Percentiles rank a stretch among this genome's conserved stretches.
Conservation (phyloP, 805 yeast species). For the Candida ponderosae region DNA sequence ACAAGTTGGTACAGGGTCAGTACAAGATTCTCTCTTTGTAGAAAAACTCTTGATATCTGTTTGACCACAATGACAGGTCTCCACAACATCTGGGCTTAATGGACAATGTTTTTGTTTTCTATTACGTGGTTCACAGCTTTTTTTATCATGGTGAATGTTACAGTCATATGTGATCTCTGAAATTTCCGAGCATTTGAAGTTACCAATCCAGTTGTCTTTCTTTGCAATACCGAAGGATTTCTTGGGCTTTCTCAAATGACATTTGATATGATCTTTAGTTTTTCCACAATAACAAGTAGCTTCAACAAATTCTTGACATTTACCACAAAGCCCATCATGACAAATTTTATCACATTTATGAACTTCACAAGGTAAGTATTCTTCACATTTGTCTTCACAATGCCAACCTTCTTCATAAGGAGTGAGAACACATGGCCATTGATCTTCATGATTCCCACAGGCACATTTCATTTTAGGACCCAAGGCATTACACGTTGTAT, state of each 20-base stretch:
- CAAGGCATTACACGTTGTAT: conserved; percentile 70
- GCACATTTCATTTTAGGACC: conserved; percentile 64
- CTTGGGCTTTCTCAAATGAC: conserved; percentile 36
- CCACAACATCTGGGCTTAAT: conserved; percentile 48
- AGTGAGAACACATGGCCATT: conserved; percentile 66
- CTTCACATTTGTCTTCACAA: conserved; percentile 57
- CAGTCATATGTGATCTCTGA: conserved; percentile 53
- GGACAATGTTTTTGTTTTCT: conserved; percentile 43
- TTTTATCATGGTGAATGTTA: conserved; percentile 52
- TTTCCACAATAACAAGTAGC: conserved; percentile 74
- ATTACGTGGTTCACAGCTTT: conserved; percentile 24
- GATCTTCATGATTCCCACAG: conserved; percentile 64
- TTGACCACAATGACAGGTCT: conserved; percentile 77
- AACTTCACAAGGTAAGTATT: conserved; percentile 58
- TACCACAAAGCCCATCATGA: conserved; percentile 80
- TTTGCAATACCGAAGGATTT: conserved; percentile 16
- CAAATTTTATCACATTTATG: conserved; percentile 61
- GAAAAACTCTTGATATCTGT: conserved; percentile 33
- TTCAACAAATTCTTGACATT: conserved; percentile 43
- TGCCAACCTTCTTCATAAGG: conserved; percentile 62
- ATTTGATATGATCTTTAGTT: conserved; percentile 31
- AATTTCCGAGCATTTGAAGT: conserved; percentile 35
- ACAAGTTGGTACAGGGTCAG: conserved; percentile 78
- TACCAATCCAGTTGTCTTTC: conserved; percentile 40
- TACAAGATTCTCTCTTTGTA: conserved; percentile 44